These are phyloP conservation scores for Pharus latifolius DNA, from an alignment of 176 grass and related monocot genomes.

Conservation along the genomic window DNA sequence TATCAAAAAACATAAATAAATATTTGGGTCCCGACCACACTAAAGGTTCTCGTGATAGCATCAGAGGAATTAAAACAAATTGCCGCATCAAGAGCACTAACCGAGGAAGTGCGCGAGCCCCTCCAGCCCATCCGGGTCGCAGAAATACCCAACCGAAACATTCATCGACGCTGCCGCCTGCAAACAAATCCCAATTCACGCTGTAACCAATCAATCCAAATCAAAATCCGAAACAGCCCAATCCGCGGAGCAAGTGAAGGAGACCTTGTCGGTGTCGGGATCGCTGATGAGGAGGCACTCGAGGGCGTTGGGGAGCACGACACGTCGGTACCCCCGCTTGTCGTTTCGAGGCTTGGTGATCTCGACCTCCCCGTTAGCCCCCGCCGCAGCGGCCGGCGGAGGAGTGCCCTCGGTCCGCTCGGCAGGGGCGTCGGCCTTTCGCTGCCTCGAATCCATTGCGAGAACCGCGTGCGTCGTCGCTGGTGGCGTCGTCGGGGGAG, in stretches of 20 bases:
- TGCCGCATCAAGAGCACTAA: conserved; percentile 1
- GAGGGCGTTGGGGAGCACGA: conserved; percentile 76
- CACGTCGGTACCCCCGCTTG: conserved; percentile 69
- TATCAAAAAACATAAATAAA: no score
- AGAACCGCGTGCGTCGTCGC: no score
- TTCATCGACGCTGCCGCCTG: conserved; percentile 88
- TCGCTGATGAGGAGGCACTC: conserved; percentile 90
- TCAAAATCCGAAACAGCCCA: not conserved
- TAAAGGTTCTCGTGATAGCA: not conserved
- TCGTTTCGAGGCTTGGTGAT: conserved; percentile 78
- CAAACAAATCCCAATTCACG: conserved; percentile 16
- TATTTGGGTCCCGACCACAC: not conserved
- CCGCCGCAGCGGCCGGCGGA: not conserved
- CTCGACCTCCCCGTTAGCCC: conserved; percentile 27
- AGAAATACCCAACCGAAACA: conserved; percentile 80
- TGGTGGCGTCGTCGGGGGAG: not conserved
- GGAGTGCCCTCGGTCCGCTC: not conserved
- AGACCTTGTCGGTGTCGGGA: conserved; percentile 88
- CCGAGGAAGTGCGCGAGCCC: conserved; percentile 96
- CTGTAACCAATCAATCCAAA: not conserved
- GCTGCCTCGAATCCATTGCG: conserved; percentile 23
- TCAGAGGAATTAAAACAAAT: no score
- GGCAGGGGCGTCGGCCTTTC: not conserved
- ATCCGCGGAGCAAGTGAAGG: not conserved
- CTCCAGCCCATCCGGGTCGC: conserved; percentile 75